Evolutionary conservation across 2,329 filamentous ascomycete genomes (phyloP), one percentile per base, ranked within the genome.

Genomic region (Sporothrix humicola): DNA sequence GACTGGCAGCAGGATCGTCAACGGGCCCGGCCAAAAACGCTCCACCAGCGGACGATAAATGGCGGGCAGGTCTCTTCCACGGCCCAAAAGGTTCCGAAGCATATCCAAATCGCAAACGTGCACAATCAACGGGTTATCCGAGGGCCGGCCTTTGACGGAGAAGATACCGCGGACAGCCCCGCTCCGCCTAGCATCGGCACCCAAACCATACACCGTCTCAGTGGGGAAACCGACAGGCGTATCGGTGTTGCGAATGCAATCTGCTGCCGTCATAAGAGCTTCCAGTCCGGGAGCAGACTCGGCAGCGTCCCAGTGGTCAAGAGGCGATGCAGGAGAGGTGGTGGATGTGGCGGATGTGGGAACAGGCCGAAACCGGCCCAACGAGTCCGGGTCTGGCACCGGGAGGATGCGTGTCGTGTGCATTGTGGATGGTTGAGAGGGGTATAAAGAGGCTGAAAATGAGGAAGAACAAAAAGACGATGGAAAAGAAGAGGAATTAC

Each of bases 201-300:
- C 96, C 8, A 99, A 87, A 0, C 96, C 96, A 81, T 99, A 99
- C 0, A 99, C 96, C 0, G 96, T 99, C 83, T 99, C 96, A 0
- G 96, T 99, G 0, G 96, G 96, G 80, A 99, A 99, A 0, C 93
- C 96, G 66, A 99, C 94, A 4, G 96, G 96, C 3, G 87, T 87
- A 79, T 93, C 87, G 70, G 87, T 90, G 20, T 85, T 85, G 70
- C 85, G 87, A 50, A 97, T 84, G 76, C 90, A 86, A 13, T 86
- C 80, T 2, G 93, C 93, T 0, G 93, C 93, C 72, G 89, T 84
- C 73, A 84, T 82, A 52, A 97, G 85, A 37, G 82, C 80, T 1
- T 77, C 78, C 54, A 85, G 74, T 7, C 79, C 78, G 26, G 77
- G 76, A 7, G 81, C 77, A 7, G 80, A 78, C 0, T 77, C 74